Evolutionary conservation across 2,329 filamentous ascomycete species (phyloP).

Genomic region (Pseudocercospora crystallina): DNA sequence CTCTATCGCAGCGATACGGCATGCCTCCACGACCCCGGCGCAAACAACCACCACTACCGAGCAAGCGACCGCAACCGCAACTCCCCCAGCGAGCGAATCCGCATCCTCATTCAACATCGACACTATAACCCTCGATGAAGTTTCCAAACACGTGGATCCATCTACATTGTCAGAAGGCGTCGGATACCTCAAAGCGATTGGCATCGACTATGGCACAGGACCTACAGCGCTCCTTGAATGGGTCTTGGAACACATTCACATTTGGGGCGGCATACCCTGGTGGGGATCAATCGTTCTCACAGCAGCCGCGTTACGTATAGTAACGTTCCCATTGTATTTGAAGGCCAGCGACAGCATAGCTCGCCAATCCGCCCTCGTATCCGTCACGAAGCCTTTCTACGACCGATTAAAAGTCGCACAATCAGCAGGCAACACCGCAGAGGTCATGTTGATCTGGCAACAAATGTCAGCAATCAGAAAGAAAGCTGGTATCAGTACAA

Average conservation of each 20-base stretch:
- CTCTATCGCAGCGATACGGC: constrained; percentile 23
- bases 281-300: constrained; percentile 70
- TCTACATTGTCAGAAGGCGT: constrained; percentile 65
- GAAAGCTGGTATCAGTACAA: constrained; percentile 54
- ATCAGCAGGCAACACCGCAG: constrained; percentile 47
- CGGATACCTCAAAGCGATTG: constrained; percentile 79
- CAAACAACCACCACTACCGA: constrained; percentile 28
- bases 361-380: constrained; percentile 61
- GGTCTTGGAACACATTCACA: constrained; percentile 77
- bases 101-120: constrained; percentile 31
- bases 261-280: constrained; percentile 76
- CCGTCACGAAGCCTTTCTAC: constrained; percentile 56
- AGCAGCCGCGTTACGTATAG: constrained; percentile 63
- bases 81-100: constrained; percentile 25
- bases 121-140: constrained; percentile 37
- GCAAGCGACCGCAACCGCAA: constrained; percentile 33
- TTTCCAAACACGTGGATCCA: constrained; percentile 23
- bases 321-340: constrained; percentile 66
- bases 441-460: constrained; percentile 47
- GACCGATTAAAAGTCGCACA: constrained; percentile 53
- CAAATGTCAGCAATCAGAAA: constrained; percentile 55
- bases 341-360: constrained; percentile 62
- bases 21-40: constrained; percentile 33
- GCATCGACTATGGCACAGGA: constrained; percentile 85
- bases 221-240: constrained; percentile 72